Evolutionary conservation across 129 eudicot genomes (phyloP), one percentile per base, ranked within the genome.

Genomic region (Scalesia atractyloides): DNA sequence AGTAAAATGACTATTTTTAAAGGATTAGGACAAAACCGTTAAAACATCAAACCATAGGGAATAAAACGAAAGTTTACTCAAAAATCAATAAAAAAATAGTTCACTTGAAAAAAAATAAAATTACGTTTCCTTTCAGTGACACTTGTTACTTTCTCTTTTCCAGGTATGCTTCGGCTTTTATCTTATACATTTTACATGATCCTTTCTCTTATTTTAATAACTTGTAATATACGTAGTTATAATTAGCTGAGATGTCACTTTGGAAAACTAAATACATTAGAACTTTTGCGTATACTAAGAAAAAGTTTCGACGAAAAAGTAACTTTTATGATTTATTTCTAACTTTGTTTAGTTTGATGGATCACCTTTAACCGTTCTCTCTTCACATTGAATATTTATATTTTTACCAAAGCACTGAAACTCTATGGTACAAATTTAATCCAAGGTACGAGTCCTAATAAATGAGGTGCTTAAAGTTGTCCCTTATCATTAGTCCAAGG

Each of bases 381-480:
- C 34, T 3, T 50, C 56, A 56, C 18, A 56, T 56, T 30, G 20
- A 18, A 18, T 18, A 1, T 9, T 26, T 54, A 54, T 56, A 19
- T 19, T 7, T 9, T 34, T 56, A 20, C 33, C 34, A 9, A 0
- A 5, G 65, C 48, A 4, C n/a, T 62, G 13, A 62, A 62, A n/a
- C 56, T 48, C 15, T 22, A 47, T 67, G 22, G 59, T 46, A 67
- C 70, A 65, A 11, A 13, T 66, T 46, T 66, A 37, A 62, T 7
- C 15, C 68, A 63, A 2, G 12, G 47, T 63, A 63, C 68, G 36
- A 63, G 13, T 36, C 20, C 44, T 61, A 30, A 61, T 61, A 22
- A 44, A 14, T 5, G 20, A 61, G 2, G 11, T 59, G 19, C 18
- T 30, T 30, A 30, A 30, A 30, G 34, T 30, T 30, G 3, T 30